Conservation (phyloP, 2,329 filamentous ascomycete genomes). For the Ceratocystis ficicola region DNA sequence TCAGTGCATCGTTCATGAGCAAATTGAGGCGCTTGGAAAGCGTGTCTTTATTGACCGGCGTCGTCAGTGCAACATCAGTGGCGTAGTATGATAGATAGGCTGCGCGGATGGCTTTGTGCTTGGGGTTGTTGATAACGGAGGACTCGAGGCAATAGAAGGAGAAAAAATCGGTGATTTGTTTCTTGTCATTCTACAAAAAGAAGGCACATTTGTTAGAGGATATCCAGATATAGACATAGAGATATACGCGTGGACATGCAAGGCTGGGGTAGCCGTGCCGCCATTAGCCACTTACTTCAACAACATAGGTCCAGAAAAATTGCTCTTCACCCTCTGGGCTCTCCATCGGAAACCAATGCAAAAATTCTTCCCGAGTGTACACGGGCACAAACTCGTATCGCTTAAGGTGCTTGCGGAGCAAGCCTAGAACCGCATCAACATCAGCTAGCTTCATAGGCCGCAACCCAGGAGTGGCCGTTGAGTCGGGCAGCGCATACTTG, state of each 20-base stretch:
- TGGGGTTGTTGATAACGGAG: slow-evolving; percentile 70
- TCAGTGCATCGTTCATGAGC: slow-evolving; percentile 72
- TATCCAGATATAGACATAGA: neutral
- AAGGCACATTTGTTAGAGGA: slow-evolving; percentile 16
- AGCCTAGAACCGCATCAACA: slow-evolving; percentile 57
- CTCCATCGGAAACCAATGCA: slow-evolving; percentile 62
- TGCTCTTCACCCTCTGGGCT: slow-evolving; percentile 61
- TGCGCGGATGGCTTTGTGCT: slow-evolving; percentile 68
- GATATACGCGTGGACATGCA: neutral
- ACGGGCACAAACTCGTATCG: slow-evolving; percentile 76
- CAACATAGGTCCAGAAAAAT: slow-evolving; percentile 88
- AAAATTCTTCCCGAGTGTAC: slow-evolving; percentile 66
- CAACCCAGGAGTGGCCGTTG: slow-evolving; percentile 60
- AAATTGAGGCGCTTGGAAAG: slow-evolving; percentile 70
- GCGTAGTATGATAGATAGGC: slow-evolving; percentile 98
- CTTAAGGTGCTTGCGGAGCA: slow-evolving; percentile 65
- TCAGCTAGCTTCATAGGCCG: slow-evolving; percentile 72
- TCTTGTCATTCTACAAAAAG: slow-evolving; percentile 40
- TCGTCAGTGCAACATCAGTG: slow-evolving; percentile 59
- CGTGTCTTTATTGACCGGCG: slow-evolving; percentile 41
- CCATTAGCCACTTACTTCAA: slow-evolving; percentile 45
- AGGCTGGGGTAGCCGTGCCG: neutral
- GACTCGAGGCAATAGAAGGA: slow-evolving; percentile 95
- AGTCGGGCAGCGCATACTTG: slow-evolving; percentile 70
- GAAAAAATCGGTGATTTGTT: slow-evolving; percentile 89